A percentile compares a stretch with the other conserved stretches of the same genome.
Evolutionary conservation across 805 yeast species (phyloP).

Genomic region (Ogataea henricii): DNA sequence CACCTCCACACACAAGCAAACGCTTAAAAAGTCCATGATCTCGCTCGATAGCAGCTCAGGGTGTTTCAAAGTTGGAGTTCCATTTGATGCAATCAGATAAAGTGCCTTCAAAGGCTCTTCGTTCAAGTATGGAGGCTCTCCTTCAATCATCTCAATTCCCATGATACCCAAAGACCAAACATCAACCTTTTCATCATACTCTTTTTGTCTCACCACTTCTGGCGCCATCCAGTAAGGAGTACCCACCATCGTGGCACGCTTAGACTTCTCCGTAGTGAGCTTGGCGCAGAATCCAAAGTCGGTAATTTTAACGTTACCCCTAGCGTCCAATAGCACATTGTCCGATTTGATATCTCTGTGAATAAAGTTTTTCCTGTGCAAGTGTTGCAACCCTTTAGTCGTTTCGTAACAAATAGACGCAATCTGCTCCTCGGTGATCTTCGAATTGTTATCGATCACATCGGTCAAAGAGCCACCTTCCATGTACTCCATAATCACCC

Average conservation of each 20-base stretch:
- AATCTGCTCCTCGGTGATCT: constrained; percentile 82
- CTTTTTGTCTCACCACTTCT: constrained; percentile 92
- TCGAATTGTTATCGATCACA: constrained; percentile 85
- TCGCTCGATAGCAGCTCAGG: constrained; percentile 71
- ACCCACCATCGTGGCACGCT: constrained; percentile 98
- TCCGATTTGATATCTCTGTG: constrained; percentile 98
- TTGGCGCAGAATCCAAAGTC: constrained; percentile 98
- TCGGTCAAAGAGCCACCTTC: constrained; percentile 98
- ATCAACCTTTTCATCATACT: constrained; percentile 95
- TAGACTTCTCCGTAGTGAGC: constrained; percentile 73
- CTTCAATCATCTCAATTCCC: constrained; percentile 98
- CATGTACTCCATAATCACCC: constrained; percentile 99
- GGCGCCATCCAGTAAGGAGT: constrained; percentile 99
- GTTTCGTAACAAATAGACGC: constrained; percentile 91
- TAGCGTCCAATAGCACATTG: constrained; percentile 79
- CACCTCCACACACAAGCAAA: constrained; percentile 93
- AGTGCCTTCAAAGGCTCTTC: constrained; percentile 94
- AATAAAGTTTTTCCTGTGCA: constrained; percentile 89
- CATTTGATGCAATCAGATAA: constrained; percentile 92
- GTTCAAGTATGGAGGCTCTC: constrained; percentile 96
- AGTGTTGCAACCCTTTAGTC: constrained; percentile 83
- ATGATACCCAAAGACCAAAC: constrained; percentile 98
- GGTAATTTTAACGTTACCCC: constrained; percentile 88
- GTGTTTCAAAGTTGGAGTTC: constrained; percentile 91
- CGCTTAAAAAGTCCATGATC: constrained; percentile 82